Base-by-base conservation (phyloP, 352 stramenopile genomes). In the Globisporangium mamillatum region DNA sequence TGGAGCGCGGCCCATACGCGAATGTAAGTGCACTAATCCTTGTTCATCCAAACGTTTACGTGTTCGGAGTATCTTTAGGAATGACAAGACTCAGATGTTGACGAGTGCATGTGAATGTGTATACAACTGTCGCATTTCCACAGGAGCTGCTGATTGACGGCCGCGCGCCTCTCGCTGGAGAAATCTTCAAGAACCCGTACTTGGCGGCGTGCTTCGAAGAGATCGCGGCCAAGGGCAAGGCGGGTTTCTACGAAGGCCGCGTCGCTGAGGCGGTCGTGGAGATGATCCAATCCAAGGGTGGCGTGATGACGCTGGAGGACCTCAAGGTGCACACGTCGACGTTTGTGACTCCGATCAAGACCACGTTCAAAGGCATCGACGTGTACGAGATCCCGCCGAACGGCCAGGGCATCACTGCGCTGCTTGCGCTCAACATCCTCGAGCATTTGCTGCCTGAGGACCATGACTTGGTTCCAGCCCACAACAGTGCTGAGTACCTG, bases 301-400 rank as follows among this genome's bases (percentile, higher is more conserved):
- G 88, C 24, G 75, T 87, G n/a, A 77, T 95, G 80, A 83, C 79
- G 29, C 64, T 89, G 12, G 84, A 87, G n/a, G 97, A 99, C 75
- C 82, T 99, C 20, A 75, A 73, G 22, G 73, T 70, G 44, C 94
- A 99, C 78, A 77, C 69, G 55, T 95, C 86, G 38, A 89, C 82
- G 55, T 98, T 98, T 70, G 89, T 97, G 29, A 84, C 94, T 64
- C 92, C 96, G 2, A 98, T 99, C 58, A 89, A 81, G 41, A 92
- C 89, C 27, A 73, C 79, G 18, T 98, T 98, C 75, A 77, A 81
- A 55, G 83, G 86, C 3, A 73, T 97, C 22, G 78, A 94, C 27
- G 75, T 99, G n/a, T 95, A 97, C 75, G 94, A 99, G 78, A 90
- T 98, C 46, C 96, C 96, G 9, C 96, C 97, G 1, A 98, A 98